Percentiles rank a stretch among this genome's conserved stretches.
These are phyloP conservation scores for Parafenestella ontariensis DNA, from an alignment of 2,329 filamentous ascomycete genomes.

Conservation along the genomic window DNA sequence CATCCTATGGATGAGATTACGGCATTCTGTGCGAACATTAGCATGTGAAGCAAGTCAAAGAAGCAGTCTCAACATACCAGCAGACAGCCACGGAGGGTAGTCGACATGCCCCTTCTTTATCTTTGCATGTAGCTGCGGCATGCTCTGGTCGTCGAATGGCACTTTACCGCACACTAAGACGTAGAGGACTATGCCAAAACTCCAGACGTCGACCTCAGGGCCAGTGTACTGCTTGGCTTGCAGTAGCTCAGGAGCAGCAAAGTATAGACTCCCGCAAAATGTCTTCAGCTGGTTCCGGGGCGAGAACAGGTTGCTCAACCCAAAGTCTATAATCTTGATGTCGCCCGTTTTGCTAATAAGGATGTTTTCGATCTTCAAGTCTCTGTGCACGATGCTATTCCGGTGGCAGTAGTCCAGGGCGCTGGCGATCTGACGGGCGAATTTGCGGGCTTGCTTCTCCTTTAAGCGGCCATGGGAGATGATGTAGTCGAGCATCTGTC, in stretches of 20 bases:
- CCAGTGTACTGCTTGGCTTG: constrained; percentile 95
- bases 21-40: constrained; percentile 72
- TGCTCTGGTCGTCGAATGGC: constrained; percentile 98
- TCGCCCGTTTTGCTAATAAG: constrained; percentile 98
- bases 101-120: constrained; percentile 98
- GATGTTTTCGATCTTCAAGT: constrained; percentile 99
- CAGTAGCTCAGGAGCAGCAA: constrained; percentile 91
- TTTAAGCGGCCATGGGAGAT: constrained; percentile 97
- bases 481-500: constrained; percentile 99
- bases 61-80: constrained; percentile 66
- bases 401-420: constrained; percentile 96
- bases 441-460: constrained; percentile 97
- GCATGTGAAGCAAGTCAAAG: neutral
- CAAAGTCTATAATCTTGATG: constrained; percentile 99
- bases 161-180: constrained; percentile 97
- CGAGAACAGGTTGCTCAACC: constrained; percentile 93
- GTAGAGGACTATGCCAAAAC: constrained; percentile 97
- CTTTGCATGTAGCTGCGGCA: constrained; percentile 97
- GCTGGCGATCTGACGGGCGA: constrained; percentile 95
- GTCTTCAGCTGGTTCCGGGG: constrained; percentile 88
- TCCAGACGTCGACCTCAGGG: constrained; percentile 97
- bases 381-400: constrained; percentile 97
- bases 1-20: constrained; percentile 91
- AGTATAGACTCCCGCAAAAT: constrained; percentile 97
- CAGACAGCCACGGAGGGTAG: constrained; percentile 91